These are phyloP conservation scores for Lachancea meyersii DNA, from an alignment of 805 yeast species.

Conservation along the genomic window DNA sequence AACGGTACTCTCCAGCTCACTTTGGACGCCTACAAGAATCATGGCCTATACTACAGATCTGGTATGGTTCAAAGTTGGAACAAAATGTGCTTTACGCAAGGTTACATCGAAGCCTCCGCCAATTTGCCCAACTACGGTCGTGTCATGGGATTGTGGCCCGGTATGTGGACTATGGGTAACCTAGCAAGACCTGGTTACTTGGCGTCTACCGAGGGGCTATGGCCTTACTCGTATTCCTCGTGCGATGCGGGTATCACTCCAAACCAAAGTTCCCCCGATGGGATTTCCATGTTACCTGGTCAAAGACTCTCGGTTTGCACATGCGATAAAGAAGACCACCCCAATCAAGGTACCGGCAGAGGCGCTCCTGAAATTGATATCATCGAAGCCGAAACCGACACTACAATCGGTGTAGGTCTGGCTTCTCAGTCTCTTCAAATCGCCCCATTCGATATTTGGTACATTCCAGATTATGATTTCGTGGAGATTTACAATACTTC, in stretches of 20 bases:
- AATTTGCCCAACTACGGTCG: slow-evolving; percentile 74
- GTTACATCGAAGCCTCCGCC: slow-evolving; percentile 69
- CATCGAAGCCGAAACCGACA: slow-evolving; percentile 73
- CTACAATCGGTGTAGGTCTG: slow-evolving; percentile 50
- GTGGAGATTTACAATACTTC: slow-evolving; percentile 64
- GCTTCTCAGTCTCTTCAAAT: slow-evolving; percentile 90
- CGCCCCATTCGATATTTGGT: slow-evolving; percentile 95
- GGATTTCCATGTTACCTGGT: slow-evolving; percentile 80
- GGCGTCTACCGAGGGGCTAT: slow-evolving; percentile 84
- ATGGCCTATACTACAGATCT: slow-evolving; percentile 73
- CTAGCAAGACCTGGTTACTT: slow-evolving; percentile 86
- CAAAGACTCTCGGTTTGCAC: slow-evolving; percentile 73
- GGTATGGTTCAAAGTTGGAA: slow-evolving; percentile 95
- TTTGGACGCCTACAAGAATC: slow-evolving; percentile 79
- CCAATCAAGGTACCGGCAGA: slow-evolving; percentile 80
- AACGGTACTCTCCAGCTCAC: slow-evolving; percentile 64
- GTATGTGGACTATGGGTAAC: slow-evolving; percentile 92
- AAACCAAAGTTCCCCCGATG: slow-evolving; percentile 86
- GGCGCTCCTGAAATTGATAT: slow-evolving; percentile 96
- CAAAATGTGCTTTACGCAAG: slow-evolving; percentile 82
- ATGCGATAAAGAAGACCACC: slow-evolving; percentile 79
- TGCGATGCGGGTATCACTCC: slow-evolving; percentile 96
- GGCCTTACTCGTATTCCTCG: slow-evolving; percentile 86
- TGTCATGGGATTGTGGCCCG: slow-evolving; percentile 90
- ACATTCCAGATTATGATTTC: slow-evolving; percentile 78